Evolutionary conservation across 352 stramenopile species (phyloP).

Genomic region (Phytophthora ramorum): DNA sequence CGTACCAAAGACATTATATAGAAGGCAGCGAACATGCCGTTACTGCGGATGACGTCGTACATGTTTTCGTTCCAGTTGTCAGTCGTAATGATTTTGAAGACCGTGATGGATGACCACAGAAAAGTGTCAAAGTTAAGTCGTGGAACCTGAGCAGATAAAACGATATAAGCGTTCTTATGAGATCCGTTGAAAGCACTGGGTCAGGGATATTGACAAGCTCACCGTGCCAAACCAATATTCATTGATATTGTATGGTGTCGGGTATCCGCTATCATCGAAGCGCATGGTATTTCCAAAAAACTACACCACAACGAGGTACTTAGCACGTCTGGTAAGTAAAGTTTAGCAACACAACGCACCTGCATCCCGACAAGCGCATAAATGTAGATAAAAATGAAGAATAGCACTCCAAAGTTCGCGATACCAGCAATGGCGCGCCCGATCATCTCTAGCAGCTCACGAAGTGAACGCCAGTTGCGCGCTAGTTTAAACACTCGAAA

Average conservation of each 20-base stretch:
- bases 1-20: conserved; percentile 89
- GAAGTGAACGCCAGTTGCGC: conserved; percentile 89
- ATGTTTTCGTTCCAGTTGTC: conserved; percentile 96
- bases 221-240: conserved; percentile 71
- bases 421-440: conserved; percentile 89
- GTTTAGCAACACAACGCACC: conserved; percentile 64
- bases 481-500: conserved; percentile 96
- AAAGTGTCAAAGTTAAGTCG: conserved; percentile 91
- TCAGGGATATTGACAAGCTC: too few species aligned
- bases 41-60: conserved; percentile 90
- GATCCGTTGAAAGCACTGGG: too few species aligned
- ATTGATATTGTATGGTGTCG: conserved; percentile 46
- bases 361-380: conserved; percentile 92
- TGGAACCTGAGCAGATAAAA: conserved; percentile 81
- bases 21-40: conserved; percentile 54
- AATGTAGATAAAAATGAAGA: conserved; percentile 96
- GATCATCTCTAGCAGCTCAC: conserved; percentile 92
- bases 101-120: conserved; percentile 75
- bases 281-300: conserved; percentile 95
- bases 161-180: conserved; percentile 30
- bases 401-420: conserved; percentile 92
- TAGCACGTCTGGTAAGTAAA: background rate
- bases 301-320: conserved; percentile 22
- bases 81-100: conserved; percentile 94
- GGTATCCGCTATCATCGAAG: conserved; percentile 85